Evolutionary conservation across 805 yeast species (phyloP), one percentile per base, ranked within the genome.

Genomic region (Teunomyces panamensis): DNA sequence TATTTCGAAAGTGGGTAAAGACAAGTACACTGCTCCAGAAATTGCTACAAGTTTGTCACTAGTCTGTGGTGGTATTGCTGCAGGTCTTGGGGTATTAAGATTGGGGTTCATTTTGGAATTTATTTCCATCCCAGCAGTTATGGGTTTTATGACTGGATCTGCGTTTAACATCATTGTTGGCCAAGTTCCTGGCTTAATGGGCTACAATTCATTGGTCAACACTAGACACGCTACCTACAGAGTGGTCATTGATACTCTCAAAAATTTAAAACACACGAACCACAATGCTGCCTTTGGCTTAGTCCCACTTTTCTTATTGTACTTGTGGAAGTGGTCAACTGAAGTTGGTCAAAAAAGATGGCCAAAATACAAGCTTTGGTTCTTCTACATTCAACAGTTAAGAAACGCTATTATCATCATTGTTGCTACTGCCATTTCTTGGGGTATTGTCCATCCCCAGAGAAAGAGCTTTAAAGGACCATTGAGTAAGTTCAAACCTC

Each of bases 91-190:
- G 53, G 45, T 91, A 6, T 68, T 92, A 52, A 78, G 97, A 58
- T 72, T 91, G 20, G 97, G 97, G 0, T 91, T 91, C 69, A 74
- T 91, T 45, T 81, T 91, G 39, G 97, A 91, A 66, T 82, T 87
- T 62, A 89, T 91, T 58, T 89, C 97, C 2, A 75, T 85, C 60
- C 96, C 96, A 41, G 95, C 96, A 0, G 96, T 91, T 36, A 76
- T 89, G 68, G 97, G 97, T 0, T 91, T 90, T 73, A 91, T 91
- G 92, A 79, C 92, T 30, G 97, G 97, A 45, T 90, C 97, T 4
- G 96, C 97, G 2, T 78, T 91, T 58, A 84, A 76, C 58, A 91
- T 91, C 61, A 74, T 85, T 30, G 67, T 75, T 50, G 97, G 97
- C 20, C 97, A 91, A 71, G 83, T 91, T 5, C 96, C 97, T 4